Conservation (phyloP, 2,329 filamentous ascomycete genomes). For the Pyrenophora graminea region DNA sequence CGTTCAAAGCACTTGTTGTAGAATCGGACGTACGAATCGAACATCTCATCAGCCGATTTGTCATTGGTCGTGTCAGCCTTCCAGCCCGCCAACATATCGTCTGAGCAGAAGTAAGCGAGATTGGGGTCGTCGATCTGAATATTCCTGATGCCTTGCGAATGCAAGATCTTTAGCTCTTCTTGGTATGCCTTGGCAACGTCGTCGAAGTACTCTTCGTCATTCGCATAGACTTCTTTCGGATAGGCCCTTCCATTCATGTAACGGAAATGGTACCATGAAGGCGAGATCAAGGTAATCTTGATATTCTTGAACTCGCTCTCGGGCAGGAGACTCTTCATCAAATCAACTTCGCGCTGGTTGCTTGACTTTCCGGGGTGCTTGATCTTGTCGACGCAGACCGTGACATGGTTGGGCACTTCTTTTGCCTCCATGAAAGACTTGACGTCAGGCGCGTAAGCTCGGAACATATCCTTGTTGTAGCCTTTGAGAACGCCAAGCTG, state of each 20-base stretch:
- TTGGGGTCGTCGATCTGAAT: slow-evolving; percentile 57
- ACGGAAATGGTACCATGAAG: slow-evolving; percentile 71
- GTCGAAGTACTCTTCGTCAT: slow-evolving; percentile 54
- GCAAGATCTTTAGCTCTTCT: slow-evolving; percentile 52
- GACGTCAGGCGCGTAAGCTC: slow-evolving; percentile 64
- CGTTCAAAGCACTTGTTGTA: slow-evolving; percentile 73
- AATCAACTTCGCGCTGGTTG: slow-evolving; percentile 63
- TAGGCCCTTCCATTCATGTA: slow-evolving; percentile 59
- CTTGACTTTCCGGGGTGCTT: slow-evolving; percentile 59
- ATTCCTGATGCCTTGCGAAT: slow-evolving; percentile 52
- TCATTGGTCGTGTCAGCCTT: slow-evolving; percentile 68
- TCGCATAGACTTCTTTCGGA: slow-evolving; percentile 51
- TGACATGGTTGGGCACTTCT: slow-evolving; percentile 57
- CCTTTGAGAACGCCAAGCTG: slow-evolving; percentile 47
- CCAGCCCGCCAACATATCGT: slow-evolving; percentile 46
- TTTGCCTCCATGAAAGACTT: slow-evolving; percentile 65
- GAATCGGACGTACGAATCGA: slow-evolving; percentile 75
- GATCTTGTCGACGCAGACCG: slow-evolving; percentile 63
- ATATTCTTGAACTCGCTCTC: slow-evolving; percentile 66
- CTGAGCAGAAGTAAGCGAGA: slow-evolving; percentile 50
- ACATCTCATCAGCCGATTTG: slow-evolving; percentile 69
- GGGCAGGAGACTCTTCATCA: slow-evolving; percentile 63
- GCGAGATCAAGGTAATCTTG: slow-evolving; percentile 70
- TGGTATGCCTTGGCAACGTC: slow-evolving; percentile 55
- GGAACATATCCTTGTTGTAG: slow-evolving; percentile 59